Evolutionary conservation across 371 early-diverging fungal species (phyloP).

Genomic region (Cokeromyces recurvatus): DNA sequence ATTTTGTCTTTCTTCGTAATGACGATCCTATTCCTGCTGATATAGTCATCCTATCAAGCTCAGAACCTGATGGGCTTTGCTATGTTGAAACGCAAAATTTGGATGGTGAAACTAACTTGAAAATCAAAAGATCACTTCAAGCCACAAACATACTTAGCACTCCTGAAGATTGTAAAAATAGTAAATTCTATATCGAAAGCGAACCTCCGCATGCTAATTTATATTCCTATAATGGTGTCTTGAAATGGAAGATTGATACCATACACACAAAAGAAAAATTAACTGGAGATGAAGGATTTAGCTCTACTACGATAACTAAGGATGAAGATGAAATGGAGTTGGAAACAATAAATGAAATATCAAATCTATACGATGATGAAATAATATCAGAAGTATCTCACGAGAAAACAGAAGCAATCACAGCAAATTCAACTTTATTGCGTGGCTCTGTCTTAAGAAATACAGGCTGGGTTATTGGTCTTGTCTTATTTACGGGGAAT

Average conservation of each 20-base stretch:
- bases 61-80: constrained; percentile 62
- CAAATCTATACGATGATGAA: constrained; percentile 16
- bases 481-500: constrained; percentile 83
- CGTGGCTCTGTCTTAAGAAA: constrained; percentile 93
- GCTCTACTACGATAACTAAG: background rate
- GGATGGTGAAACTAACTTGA: constrained; percentile 87
- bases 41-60: constrained; percentile 61
- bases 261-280: constrained; percentile 8
- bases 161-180: constrained; percentile 52
- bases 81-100: constrained; percentile 84
- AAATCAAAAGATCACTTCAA: constrained; percentile 51
- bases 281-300: background rate
- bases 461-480: constrained; percentile 83
- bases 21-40: constrained; percentile 93
- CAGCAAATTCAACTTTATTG: constrained; percentile 79
- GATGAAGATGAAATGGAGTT: constrained; percentile 1
- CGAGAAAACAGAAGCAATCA: constrained; percentile 66
- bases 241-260: constrained; percentile 42
- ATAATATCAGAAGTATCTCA: constrained; percentile 30
- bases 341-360: too few species aligned
- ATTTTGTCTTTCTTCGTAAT: constrained; percentile 80
- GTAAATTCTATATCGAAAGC: constrained; percentile 67
- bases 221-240: constrained; percentile 72
- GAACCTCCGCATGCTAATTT: constrained; percentile 78
- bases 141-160: constrained; percentile 43